phyloP scores from a whole-genome alignment of 1,284 basidiomycete genomes.

The Anthracocystis setariae region DNA sequence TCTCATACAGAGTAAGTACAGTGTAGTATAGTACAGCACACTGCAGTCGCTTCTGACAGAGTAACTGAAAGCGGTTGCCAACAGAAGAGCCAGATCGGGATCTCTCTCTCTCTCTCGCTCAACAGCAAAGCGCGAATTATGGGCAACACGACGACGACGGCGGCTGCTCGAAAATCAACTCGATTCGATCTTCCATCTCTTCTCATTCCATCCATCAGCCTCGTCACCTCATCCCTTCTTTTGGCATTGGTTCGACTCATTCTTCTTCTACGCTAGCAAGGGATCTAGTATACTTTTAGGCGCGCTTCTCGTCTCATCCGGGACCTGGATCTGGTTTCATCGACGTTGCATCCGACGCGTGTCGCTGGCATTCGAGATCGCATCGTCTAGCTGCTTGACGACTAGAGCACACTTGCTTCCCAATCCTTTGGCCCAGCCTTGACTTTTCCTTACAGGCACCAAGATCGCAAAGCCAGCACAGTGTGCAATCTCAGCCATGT shows the following conservation, averaged over 20 bases:
- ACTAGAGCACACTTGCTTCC: too few species aligned
- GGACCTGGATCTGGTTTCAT: not conserved
- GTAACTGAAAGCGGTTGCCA: not conserved
- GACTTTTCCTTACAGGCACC: too few species aligned
- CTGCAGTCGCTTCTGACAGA: too few species aligned
- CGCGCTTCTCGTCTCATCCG: not conserved
- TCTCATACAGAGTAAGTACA: too few species aligned
- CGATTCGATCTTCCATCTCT: not conserved
- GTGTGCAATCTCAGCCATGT: constrained; percentile 16
- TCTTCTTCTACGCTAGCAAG: too few species aligned
- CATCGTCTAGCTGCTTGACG: constrained; percentile 1
- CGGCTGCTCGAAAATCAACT: constrained; percentile 2
- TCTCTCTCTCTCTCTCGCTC: not conserved
- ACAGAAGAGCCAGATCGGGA: constrained; percentile 4
- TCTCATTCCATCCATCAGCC: constrained; percentile 3
- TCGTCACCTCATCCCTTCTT: constrained; percentile 2
- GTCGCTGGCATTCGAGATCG: not conserved
- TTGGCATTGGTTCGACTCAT: too few species aligned
- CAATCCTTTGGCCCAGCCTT: too few species aligned
- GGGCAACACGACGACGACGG: too few species aligned
- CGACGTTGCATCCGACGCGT: constrained; percentile 4
- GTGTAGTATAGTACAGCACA: too few species aligned
- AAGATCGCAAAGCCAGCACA: too few species aligned
- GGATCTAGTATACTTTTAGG: too few species aligned
- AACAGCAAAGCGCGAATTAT: too few species aligned